Evolutionary conservation across 352 stramenopile genomes (phyloP), one percentile per base, ranked within the genome.

Genomic region (Globisporangium irregulare): DNA sequence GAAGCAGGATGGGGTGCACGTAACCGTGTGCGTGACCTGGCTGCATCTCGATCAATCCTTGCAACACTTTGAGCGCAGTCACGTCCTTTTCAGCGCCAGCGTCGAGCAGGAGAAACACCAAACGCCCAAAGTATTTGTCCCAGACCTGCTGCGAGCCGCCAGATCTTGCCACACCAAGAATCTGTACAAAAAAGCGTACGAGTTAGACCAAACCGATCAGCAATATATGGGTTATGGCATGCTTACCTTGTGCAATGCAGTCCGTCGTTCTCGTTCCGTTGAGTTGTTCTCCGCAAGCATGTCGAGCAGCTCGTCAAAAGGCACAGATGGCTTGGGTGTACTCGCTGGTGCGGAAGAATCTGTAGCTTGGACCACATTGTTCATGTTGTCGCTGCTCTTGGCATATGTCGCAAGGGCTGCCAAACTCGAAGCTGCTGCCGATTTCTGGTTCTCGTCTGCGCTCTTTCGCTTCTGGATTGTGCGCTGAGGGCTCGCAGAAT

Each of bases 1-100:
- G 79, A 32, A 84, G 62, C 20, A 91, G 64, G 64, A 93, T 81
- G n/a, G 81, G 69, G 38, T 89, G 75, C 36, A 86, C 77, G 68
- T 84, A 90, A 60, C 78, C 74, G 61, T 90, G 70, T 0, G 75
- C 72, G 7, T 79, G 83, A 38, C 67, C 64, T 14, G 73, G 65
- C 34, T 89, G 81, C 20, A 66, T 62, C 46, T 75, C 60, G 6
- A 93, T 71, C 20, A 93, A 64, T 14, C 67, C 68, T 46, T 83
- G 73, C 0, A 93, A 56, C 50, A 90, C 76, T 22, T 84, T 86
- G n/a, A 92, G 68, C 0, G 81, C 81, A 20, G 76, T 76, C 12
- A 79, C 67, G 34, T 88, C 77, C 1, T 77, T 77, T 15, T 88
- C 79, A 8, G 72, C 80, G 1, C 74, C 78, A 55, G 69, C 73